A percentile compares a stretch with the other conserved stretches of the same genome.
Conservation (phyloP, 768 basidiomycete genomes). For the Gelatoporia subvermispora region DNA sequence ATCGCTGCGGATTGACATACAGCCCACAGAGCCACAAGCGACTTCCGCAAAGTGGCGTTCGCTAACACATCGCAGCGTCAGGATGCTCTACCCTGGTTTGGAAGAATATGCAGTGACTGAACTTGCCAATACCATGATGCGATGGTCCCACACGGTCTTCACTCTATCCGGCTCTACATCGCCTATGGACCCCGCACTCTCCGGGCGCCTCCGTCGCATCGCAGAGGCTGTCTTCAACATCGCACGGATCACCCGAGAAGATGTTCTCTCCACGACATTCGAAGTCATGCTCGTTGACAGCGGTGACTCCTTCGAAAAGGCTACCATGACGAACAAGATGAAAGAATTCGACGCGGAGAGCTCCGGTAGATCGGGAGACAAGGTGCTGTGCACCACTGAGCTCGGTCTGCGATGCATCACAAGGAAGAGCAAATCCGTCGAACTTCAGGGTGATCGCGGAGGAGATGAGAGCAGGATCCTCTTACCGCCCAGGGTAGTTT, state of each 20-base stretch:
- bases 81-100: slow-evolving; percentile 60
- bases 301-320: slow-evolving; percentile 42
- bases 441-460: slow-evolving; percentile 22
- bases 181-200: slow-evolving; percentile 33
- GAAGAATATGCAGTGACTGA: slow-evolving; percentile 65
- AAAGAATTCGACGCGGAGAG: slow-evolving; percentile 40
- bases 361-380: slow-evolving; percentile 7
- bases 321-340: slow-evolving; percentile 59
- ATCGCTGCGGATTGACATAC: neutral
- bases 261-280: slow-evolving; percentile 74
- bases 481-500: slow-evolving; percentile 68
- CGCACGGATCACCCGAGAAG: slow-evolving; percentile 61
- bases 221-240: slow-evolving; percentile 59
- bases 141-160: slow-evolving; percentile 68
- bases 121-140: slow-evolving; percentile 67
- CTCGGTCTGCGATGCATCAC: slow-evolving; percentile 66
- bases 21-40: slow-evolving; percentile 60
- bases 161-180: slow-evolving; percentile 56
- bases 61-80: slow-evolving; percentile 65
- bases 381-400: slow-evolving; percentile 65
- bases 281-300: slow-evolving; percentile 62
- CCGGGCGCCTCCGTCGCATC: slow-evolving; percentile 60
- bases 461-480: slow-evolving; percentile 58
- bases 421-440: slow-evolving; percentile 27
- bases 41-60: slow-evolving; percentile 76